Conservation (phyloP, 73 alveolate species). For the Stentor coeruleus region DNA sequence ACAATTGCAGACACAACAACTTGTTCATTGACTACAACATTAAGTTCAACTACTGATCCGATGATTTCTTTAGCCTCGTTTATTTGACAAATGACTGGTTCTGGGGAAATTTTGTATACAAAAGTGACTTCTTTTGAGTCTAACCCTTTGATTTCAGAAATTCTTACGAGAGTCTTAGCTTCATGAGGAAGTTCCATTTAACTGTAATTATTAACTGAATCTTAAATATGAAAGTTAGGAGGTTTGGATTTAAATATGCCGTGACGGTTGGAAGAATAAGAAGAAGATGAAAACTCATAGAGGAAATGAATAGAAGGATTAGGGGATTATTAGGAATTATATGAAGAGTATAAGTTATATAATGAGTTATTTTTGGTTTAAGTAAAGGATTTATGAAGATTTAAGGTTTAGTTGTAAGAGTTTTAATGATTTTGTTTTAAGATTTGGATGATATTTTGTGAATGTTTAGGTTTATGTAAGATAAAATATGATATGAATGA, state of each 20-base stretch:
- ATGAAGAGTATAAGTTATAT: no score
- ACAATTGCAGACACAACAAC: not conserved
- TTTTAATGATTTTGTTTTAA: no score
- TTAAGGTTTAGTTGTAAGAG: not conserved
- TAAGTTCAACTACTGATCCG: not conserved
- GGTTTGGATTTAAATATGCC: no score
- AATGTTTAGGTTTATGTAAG: no score
- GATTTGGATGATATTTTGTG: no score
- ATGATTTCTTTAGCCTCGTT: not conserved
- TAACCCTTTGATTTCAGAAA: not conserved
- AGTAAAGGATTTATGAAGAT: not conserved
- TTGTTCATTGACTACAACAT: not conserved
- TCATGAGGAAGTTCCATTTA: not conserved
- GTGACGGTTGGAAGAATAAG: no score
- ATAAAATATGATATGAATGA: no score
- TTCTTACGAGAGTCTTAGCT: not conserved
- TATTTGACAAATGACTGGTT: not conserved
- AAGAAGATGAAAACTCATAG: no score
- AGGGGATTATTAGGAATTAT: no score
- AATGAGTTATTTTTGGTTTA: no score
- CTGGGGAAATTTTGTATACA: not conserved
- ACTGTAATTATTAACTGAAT: constrained; percentile 5
- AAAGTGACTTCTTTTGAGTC: not conserved
- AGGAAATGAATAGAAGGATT: no score
- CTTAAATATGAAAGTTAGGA: no score